Conservation (phyloP, 192 early-diverging fungal species). For the Linnemannia schmuckeri region DNA sequence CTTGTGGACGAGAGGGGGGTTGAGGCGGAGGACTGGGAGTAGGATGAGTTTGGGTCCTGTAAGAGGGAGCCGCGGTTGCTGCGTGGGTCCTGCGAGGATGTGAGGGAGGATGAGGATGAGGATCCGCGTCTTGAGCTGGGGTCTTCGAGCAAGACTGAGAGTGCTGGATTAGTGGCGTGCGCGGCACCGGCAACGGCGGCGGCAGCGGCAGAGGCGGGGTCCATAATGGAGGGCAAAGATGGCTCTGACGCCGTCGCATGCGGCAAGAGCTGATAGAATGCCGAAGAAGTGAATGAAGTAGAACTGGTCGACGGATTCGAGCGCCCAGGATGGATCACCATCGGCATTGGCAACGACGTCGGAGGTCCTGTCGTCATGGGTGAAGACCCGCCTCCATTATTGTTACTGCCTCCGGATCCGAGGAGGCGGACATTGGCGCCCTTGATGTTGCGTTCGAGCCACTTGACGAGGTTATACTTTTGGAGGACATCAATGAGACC, state of each 20-base stretch:
- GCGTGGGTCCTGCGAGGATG: neutral
- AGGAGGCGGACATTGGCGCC: slow-evolving; percentile 46
- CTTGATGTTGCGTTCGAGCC: slow-evolving; percentile 46
- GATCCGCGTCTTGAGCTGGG: slow-evolving; percentile 6
- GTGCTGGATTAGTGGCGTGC: slow-evolving; percentile 10
- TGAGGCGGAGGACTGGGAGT: slow-evolving; percentile 1
- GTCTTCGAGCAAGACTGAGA: slow-evolving; percentile 38
- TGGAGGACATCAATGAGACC: slow-evolving; percentile 51
- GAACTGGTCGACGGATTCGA: slow-evolving; percentile 15
- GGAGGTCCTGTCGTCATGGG: neutral
- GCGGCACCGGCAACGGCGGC: neutral
- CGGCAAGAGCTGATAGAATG: slow-evolving; percentile 46
- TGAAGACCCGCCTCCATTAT: neutral
- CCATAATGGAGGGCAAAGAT: slow-evolving; percentile 19
- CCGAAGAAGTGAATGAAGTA: slow-evolving; percentile 22
- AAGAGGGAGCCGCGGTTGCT: neutral
- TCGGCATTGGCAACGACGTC: neutral
- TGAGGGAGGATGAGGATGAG: neutral
- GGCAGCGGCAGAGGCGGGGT: neutral
- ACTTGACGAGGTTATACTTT: slow-evolving; percentile 46
- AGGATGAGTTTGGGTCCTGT: neutral
- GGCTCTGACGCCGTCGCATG: slow-evolving; percentile 36
- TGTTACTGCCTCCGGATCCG: slow-evolving; percentile 9
- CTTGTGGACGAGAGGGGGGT: slow-evolving; percentile 6
- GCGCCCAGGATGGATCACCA: slow-evolving; percentile 12